These are phyloP conservation scores for Bodo saltans DNA, from an alignment of 78 protist genomes.

Conservation along the genomic window DNA sequence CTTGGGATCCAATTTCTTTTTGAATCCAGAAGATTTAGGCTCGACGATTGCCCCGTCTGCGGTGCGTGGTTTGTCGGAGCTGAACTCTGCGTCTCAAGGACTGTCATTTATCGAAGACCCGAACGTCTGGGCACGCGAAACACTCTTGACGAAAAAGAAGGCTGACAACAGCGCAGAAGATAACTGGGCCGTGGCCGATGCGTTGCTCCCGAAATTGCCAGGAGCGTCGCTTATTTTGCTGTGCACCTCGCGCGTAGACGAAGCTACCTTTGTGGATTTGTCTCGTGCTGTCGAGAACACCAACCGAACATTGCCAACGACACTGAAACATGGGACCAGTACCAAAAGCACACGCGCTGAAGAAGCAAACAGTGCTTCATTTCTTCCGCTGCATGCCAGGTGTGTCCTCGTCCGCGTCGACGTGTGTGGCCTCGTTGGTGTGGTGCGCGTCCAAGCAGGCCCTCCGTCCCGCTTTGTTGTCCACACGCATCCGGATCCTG, in stretches of 20 bases:
- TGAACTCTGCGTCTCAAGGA: constrained; percentile 31
- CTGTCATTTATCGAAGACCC: too few relatives aligned
- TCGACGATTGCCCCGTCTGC: constrained; percentile 5
- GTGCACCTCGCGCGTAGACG: too few relatives aligned
- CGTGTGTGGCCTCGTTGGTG: constrained; percentile 27
- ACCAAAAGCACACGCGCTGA: constrained; percentile 19
- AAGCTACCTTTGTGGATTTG: too few relatives aligned
- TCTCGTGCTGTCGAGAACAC: too few relatives aligned
- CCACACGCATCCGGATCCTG: background rate
- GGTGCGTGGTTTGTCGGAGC: background rate
- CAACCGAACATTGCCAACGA: too few relatives aligned
- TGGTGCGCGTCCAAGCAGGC: constrained; percentile 14
- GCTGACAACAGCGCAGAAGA: too few relatives aligned
- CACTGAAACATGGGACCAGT: constrained; percentile 31
- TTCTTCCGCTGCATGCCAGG: constrained; percentile 3
- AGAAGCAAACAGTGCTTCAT: constrained; percentile 5
- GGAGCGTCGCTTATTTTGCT: too few relatives aligned
- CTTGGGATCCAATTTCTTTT: constrained; percentile 45
- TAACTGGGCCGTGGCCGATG: too few relatives aligned
- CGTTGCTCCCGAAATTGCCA: too few relatives aligned
- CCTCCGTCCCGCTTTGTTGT: background rate
- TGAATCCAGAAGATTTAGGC: constrained; percentile 26
- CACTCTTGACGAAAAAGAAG: background rate
- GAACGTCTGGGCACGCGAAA: background rate
- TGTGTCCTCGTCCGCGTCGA: constrained; percentile 19